Base-by-base conservation (phyloP, 306 rosid genomes). In the Mimosa pudica region DNA sequence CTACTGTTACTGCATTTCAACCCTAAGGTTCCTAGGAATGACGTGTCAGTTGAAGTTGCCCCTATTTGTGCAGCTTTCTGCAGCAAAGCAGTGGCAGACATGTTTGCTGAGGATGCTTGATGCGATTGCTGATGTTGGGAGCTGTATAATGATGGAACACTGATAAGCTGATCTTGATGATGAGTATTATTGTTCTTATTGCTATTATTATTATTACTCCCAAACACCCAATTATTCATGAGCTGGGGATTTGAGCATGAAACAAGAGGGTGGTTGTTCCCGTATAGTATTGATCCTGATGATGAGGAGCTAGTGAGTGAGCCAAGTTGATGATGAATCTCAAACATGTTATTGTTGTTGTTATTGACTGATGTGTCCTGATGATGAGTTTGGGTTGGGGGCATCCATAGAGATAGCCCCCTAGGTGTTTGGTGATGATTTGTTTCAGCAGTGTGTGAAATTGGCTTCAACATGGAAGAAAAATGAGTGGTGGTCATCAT, bases 71-170 rank as follows among this genome's bases (percentile, higher is more conserved):
- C 90, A 38, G 98, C 98, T 80, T 94, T 94, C 13, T 89, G 98
- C 65, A 94, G 41, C 86, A 94, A 87, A 80, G 97, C 98, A 1
- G 98, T 94, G 38, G 98, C 98, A 33, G 98, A 94, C 95, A 91
- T 88, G 76, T 88, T 90, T 12, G 91, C 81, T 14, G 86, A 76
- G 13, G 80, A 82, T 63, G 91, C 79, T 77, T 86, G 86, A 38
- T 76, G 84, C 0, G 85, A 5, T 54, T 86, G 89, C 30, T 69
- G 73, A 45, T 85, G 84, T 84, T 92, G 90, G 16, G 82, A 80
- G 78, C 91, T 88, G 82, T 90, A 92, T 79, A 94, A 75, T 8
- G 92, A 90, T 84, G 90, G 90, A 85, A 84, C 95, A 72, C 89
- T 90, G 8, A 85, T 67, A 38, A 80, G 41, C n/a, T 87, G 67